Base-by-base conservation (phyloP, 192 early-diverging fungal genomes). In the Physocladia obscura region DNA sequence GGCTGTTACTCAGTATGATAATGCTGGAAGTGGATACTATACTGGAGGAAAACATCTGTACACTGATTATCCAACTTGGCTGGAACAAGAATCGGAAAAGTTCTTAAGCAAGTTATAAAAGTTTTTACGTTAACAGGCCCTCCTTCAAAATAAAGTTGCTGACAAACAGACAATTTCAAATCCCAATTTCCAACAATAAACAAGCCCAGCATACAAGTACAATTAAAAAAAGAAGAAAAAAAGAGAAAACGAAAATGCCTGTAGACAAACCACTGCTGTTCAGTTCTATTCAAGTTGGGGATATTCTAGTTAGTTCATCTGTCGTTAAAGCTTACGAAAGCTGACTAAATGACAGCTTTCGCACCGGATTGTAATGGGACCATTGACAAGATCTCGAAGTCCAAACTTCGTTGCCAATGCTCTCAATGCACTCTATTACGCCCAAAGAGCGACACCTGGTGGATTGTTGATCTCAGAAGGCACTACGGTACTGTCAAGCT, bases 391-490 rank as follows among this genome's bases (percentile, higher is more conserved):
- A 13, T 74, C 64, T 21, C 52, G 78, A 11, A 56, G 72, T 0
- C 68, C 76, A 4, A 40, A 55, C 36, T 22, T 17, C 39, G 62
- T 79, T 21, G 76, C 81, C 11, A 76, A 78, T 50, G 67, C 30
- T 47, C 51, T 82, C 27, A 78, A 75, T 59, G 75, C 68, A 29
- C 73, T 76, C 47, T 76, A 83, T 65, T 83, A 83, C 69, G 44
- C 30, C 11, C 79, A 83, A 49, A 67, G 82, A 22, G 74, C 79
- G 17, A 79, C 75, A 1, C 21, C n/a, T 22, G 82, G 82, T 49
- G 82, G 82, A 17, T 62, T 83, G 6, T 56, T 83, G 30, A 71
- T 83, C 37, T 68, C 70, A 31, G 82, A 83, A 56, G 82, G 76
- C 2, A 77, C 77, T 38, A 52, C 70, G 29, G n/a, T n/a, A 44